Evolutionary conservation across 169 alveolate genomes (phyloP).

Genomic region (Plasmodium inui): DNA sequence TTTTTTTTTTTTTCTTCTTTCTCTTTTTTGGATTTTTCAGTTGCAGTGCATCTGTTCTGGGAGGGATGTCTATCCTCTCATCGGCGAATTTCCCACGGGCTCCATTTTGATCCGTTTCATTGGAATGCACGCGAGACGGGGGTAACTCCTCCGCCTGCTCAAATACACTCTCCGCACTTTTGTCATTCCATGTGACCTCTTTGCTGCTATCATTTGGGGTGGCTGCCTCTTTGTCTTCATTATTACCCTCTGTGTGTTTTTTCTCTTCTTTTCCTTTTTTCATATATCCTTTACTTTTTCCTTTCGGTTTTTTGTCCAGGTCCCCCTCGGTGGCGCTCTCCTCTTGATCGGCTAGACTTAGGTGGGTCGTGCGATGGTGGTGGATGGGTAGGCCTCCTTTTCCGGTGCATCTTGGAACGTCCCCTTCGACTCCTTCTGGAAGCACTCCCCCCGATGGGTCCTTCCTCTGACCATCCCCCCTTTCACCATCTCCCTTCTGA

Average conservation of each 20-base stretch:
- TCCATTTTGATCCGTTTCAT: not conserved
- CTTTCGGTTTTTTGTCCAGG: not conserved
- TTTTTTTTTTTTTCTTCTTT: not conserved
- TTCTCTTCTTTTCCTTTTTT: constrained; percentile 6
- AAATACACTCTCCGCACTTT: not conserved
- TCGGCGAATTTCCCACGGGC: not conserved
- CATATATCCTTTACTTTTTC: not conserved
- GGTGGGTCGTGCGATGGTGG: not conserved
- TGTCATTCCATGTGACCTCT: not conserved
- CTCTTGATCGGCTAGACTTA: not conserved
- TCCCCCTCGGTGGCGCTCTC: not conserved
- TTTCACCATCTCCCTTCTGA: not conserved
- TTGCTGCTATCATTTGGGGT: not conserved
- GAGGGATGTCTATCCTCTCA: not conserved
- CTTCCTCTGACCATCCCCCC: not conserved
- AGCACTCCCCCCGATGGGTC: not conserved
- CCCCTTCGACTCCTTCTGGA: not conserved
- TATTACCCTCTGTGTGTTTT: not conserved
- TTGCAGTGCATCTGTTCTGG: not conserved
- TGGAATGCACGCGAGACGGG: not conserved
- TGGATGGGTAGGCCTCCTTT: not conserved
- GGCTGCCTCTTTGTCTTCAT: not conserved
- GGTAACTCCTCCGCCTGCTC: not conserved
- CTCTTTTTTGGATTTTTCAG: not conserved
- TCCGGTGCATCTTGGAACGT: not conserved